Conservation (phyloP, 2,329 filamentous ascomycete genomes). For the Mycosphaerelloides madeirae region DNA sequence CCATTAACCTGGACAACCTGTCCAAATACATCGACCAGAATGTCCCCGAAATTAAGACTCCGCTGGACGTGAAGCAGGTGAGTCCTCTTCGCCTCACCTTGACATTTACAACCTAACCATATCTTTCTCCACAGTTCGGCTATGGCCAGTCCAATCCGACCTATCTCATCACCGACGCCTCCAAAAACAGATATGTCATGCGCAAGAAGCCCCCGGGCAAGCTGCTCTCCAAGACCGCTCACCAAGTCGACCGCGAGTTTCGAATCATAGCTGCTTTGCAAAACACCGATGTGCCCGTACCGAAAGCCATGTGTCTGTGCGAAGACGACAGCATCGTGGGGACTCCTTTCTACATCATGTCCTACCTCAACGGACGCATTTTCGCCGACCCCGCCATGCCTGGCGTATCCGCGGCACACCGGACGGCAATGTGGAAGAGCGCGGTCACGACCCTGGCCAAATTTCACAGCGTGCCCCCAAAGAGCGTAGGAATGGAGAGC, state of each 20-base stretch:
- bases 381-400: slow-evolving; percentile 85
- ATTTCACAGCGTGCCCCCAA: slow-evolving; percentile 70
- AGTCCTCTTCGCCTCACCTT: background rate
- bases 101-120: background rate
- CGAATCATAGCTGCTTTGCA: slow-evolving; percentile 78
- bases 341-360: slow-evolving; percentile 96
- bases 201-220: slow-evolving; percentile 97
- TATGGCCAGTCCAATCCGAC: slow-evolving; percentile 98
- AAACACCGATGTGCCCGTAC: slow-evolving; percentile 78
- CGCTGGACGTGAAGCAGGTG: slow-evolving; percentile 86
- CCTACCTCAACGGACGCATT: slow-evolving; percentile 88
- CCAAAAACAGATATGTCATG: slow-evolving; percentile 73
- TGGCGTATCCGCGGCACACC: slow-evolving; percentile 61
- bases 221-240: slow-evolving; percentile 86
- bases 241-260: slow-evolving; percentile 95
- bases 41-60: slow-evolving; percentile 78
- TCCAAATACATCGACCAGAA: slow-evolving; percentile 71
- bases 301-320: slow-evolving; percentile 77
- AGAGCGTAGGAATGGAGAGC: slow-evolving; percentile 60
- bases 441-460: slow-evolving; percentile 78
- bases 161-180: slow-evolving; percentile 75
- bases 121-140: slow-evolving; percentile 68
- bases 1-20: slow-evolving; percentile 75
- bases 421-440: slow-evolving; percentile 77
- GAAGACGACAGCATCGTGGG: slow-evolving; percentile 76